Evolutionary conservation across 805 yeast species (phyloP).

Genomic region (Saturnispora quitensis): DNA sequence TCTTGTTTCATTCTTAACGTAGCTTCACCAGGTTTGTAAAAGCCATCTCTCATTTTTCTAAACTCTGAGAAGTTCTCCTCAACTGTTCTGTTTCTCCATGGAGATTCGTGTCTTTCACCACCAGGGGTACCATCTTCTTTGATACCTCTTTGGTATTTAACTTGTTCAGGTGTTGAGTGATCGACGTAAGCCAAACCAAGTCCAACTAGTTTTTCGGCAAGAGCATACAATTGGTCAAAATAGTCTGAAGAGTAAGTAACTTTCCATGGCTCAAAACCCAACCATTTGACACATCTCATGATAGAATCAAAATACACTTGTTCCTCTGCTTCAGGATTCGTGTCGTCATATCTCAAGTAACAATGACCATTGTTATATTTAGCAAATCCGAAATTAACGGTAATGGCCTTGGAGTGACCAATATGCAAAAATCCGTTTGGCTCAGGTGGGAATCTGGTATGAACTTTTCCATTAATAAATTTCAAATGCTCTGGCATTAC

Average conservation of each 20-base stretch:
- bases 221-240: slow-evolving; percentile 77
- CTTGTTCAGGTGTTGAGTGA: slow-evolving; percentile 87
- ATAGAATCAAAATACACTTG: slow-evolving; percentile 83
- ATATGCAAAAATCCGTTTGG: slow-evolving; percentile 97
- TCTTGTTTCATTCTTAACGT: slow-evolving; percentile 97
- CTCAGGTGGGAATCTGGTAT: slow-evolving; percentile 97
- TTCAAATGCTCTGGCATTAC: slow-evolving; percentile 71
- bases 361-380: slow-evolving; percentile 79
- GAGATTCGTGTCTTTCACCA: slow-evolving; percentile 81
- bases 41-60: slow-evolving; percentile 86
- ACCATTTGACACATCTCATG: slow-evolving; percentile 79
- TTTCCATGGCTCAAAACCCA: slow-evolving; percentile 91
- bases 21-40: slow-evolving; percentile 83
- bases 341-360: slow-evolving; percentile 90
- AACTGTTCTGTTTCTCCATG: slow-evolving; percentile 58
- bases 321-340: slow-evolving; percentile 98
- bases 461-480: slow-evolving; percentile 72
- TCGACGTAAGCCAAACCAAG: slow-evolving; percentile 81
- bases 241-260: slow-evolving; percentile 94
- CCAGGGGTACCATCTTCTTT: slow-evolving; percentile 89
- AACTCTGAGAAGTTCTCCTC: slow-evolving; percentile 76
- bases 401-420: slow-evolving; percentile 96
- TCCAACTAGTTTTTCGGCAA: slow-evolving; percentile 75
- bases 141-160: slow-evolving; percentile 83
- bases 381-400: slow-evolving; percentile 97